Percentiles rank a stretch among this genome's conserved stretches.
Evolutionary conservation across 129 eudicot species (phyloP).

Genomic region (Sambucus nigra): DNA sequence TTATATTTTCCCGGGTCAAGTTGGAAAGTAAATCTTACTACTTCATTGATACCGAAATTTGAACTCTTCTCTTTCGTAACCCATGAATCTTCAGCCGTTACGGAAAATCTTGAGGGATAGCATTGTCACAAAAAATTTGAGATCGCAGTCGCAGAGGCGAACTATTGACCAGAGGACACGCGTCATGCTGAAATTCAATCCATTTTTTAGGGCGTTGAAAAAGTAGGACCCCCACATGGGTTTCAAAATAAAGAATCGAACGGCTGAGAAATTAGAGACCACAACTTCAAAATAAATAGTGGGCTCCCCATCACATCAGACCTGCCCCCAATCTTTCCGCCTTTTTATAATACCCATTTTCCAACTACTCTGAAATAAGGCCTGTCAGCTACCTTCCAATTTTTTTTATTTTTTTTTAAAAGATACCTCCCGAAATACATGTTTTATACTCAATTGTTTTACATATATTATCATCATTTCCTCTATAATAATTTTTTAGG

Average conservation of each 20-base stretch:
- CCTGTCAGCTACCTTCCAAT: no score
- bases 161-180: constrained; percentile 6
- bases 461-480: no score
- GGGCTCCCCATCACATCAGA: background rate
- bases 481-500: no score
- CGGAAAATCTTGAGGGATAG: constrained; percentile 11
- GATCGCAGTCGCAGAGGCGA: background rate
- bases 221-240: background rate
- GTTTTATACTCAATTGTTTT: no score
- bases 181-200: background rate
- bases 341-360: constrained; percentile 4
- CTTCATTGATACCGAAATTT: no score
- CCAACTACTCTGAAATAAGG: constrained; percentile 4
- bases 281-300: background rate
- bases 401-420: no score
- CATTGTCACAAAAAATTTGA: constrained; percentile 7
- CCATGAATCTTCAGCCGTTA: constrained; percentile 7
- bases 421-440: no score
- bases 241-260: background rate
- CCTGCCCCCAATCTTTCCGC: constrained; percentile 6
- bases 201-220: background rate
- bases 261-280: background rate
- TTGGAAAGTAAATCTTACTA: no score
- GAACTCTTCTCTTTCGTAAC: no score
- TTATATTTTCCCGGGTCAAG: no score